Base-by-base conservation (phyloP, 2,329 filamentous ascomycete genomes). In the Penicillium glabrum region DNA sequence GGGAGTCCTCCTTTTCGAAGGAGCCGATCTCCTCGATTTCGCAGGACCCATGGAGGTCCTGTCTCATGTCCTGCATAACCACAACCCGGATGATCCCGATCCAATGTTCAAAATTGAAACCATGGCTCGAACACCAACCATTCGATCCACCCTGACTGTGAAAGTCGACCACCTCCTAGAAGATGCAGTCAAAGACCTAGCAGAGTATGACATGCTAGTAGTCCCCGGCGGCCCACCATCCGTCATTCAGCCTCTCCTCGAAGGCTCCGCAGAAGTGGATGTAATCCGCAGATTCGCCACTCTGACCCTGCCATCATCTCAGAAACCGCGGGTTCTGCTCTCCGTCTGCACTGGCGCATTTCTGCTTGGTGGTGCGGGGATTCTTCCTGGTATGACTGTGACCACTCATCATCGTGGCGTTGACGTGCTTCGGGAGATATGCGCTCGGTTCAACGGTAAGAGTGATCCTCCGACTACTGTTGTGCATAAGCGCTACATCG, bases 11-110 rank as follows among this genome's bases (percentile, higher is more conserved):
- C 59, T 79, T 24, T 77, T 74, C 61, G 61, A 67, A 3, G 61
- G 68, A 11, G 73, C 68, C 26, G 75, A 78, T 55, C 69, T 78
- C 49, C 72, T 78, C 48, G 76, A 78, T 65, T 77, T 77, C 56
- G 65, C 67, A 24, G 75, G 72, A 1, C 76, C 75, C 3, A 61
- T 71, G 24, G 75, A 78, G 56, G 66, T 77, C 35, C 68, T 75
- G 54, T 67, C 65, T 33, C 64, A 68, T 61, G 68, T 64, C 46
- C 62, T 53, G 33, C 64, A 70, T 54, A 67, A 66, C 31, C 62
- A 63, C 16, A 68, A 71, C 16, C 54, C 63, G 19, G 67, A 65
- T 13, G 59, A 61, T 9, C 60, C 65, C 8, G 66, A 71, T 10
- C 57, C 51, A 13, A 59, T 67, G 39, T 79, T 78, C 62, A 52